These are phyloP conservation scores for Hanseniaspora thailandica DNA, from an alignment of 805 yeast genomes.

Conservation along the genomic window DNA sequence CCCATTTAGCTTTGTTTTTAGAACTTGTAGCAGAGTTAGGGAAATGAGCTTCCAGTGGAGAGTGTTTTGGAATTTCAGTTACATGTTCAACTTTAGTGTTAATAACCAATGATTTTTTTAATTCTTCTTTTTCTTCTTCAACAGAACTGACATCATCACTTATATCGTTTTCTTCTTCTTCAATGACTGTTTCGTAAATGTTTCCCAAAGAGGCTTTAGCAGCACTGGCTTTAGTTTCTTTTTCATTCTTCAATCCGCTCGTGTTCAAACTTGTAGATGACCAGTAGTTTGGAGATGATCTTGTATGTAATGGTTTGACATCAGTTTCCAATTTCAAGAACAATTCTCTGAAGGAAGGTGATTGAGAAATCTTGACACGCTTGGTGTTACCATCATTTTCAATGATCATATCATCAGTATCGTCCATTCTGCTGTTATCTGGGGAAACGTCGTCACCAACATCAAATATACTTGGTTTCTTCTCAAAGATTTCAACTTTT, in stretches of 20 bases:
- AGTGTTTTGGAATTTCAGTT: slow-evolving; percentile 7
- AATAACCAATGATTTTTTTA: not conserved
- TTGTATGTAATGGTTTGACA: slow-evolving; percentile 1
- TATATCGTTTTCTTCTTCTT: slow-evolving; percentile 5
- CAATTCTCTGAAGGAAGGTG: slow-evolving; percentile 13
- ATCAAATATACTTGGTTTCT: not conserved
- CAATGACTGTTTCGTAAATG: not conserved
- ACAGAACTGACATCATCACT: not conserved
- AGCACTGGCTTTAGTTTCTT: not conserved
- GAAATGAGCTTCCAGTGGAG: slow-evolving; percentile 11
- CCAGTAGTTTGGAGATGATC: slow-evolving; percentile 11
- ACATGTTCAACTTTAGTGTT: slow-evolving; percentile 5
- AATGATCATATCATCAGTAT: not conserved
- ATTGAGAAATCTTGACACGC: slow-evolving; percentile 6
- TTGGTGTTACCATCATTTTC: not conserved
- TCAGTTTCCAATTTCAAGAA: slow-evolving; percentile 12
- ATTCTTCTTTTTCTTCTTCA: not conserved
- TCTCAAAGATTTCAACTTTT: not conserved
- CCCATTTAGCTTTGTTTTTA: not conserved
- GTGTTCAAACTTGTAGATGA: not conserved
- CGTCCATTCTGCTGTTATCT: not conserved
- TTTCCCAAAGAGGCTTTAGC: not conserved
- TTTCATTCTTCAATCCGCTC: not conserved
- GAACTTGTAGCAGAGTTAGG: not conserved
- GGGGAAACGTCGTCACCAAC: not conserved